Conservation (phyloP, 2,329 filamentous ascomycete species). For the Gremmenia infestans region DNA sequence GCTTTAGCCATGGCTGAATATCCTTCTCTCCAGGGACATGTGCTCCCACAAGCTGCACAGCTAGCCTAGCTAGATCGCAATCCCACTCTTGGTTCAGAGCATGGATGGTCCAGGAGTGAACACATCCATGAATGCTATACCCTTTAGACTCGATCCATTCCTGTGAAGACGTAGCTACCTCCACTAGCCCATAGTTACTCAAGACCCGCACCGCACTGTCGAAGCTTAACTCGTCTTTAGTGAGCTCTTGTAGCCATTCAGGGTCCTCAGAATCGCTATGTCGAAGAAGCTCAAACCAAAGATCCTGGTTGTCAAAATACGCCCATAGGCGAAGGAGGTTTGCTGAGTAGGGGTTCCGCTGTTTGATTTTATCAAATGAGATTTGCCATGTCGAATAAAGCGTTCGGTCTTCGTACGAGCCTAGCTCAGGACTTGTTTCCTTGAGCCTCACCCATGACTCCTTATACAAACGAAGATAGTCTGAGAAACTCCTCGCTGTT, state of each 20-base stretch:
- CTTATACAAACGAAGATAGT: slow-evolving; percentile 38
- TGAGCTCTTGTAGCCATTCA: slow-evolving; percentile 17
- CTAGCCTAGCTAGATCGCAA: slow-evolving; percentile 16
- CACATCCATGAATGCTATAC: slow-evolving; percentile 11
- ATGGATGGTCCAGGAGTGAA: slow-evolving; percentile 10
- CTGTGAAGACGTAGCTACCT: slow-evolving; percentile 17
- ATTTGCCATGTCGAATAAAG: slow-evolving; percentile 38
- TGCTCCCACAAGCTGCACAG: slow-evolving; percentile 5
- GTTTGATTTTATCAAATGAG: slow-evolving; percentile 35
- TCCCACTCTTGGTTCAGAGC: slow-evolving; percentile 7
- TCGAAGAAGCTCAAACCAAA: slow-evolving; percentile 41
- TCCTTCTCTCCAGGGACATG: background rate
- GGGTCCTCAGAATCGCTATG: slow-evolving; percentile 15
- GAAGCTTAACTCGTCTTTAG: slow-evolving; percentile 21
- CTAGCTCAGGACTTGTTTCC: slow-evolving; percentile 30
- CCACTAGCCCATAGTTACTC: slow-evolving; percentile 25
- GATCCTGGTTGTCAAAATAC: slow-evolving; percentile 39
- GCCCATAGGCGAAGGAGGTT: slow-evolving; percentile 37
- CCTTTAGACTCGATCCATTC: slow-evolving; percentile 3
- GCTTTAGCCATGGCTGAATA: slow-evolving; percentile 4
- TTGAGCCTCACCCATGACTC: slow-evolving; percentile 36
- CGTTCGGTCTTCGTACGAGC: slow-evolving; percentile 35
- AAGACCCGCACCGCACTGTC: slow-evolving; percentile 30
- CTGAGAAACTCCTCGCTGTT: slow-evolving; percentile 37
- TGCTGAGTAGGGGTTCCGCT: slow-evolving; percentile 23